These are phyloP conservation scores for Pterulicium gracile DNA, from an alignment of 1,284 basidiomycete genomes.

Conservation along the genomic window DNA sequence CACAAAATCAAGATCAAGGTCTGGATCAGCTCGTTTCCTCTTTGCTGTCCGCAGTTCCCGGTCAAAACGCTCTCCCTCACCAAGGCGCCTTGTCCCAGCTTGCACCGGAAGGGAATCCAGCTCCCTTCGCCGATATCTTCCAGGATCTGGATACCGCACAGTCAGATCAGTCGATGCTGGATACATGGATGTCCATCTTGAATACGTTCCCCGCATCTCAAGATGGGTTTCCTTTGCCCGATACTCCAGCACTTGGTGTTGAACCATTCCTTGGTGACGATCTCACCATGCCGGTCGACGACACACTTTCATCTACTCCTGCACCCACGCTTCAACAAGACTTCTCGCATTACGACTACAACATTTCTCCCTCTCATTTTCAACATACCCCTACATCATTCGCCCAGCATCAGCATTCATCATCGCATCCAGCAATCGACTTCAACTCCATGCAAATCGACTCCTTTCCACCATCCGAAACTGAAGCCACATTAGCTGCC, in stretches of 20 bases:
- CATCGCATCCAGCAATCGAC: constrained; percentile 3
- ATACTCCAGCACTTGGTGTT: background rate
- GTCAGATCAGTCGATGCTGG: constrained; percentile 29
- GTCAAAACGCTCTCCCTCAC: constrained; percentile 3
- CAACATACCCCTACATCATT: background rate
- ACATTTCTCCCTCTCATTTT: background rate
- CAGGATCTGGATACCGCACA: background rate
- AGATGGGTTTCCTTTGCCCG: constrained; percentile 14
- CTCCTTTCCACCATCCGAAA: background rate
- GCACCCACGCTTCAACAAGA: background rate
- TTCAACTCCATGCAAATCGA: constrained; percentile 7
- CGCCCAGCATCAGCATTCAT: background rate
- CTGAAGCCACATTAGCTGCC: background rate
- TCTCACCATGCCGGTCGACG: constrained; percentile 2
- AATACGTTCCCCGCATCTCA: constrained; percentile 25
- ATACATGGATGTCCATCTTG: constrained; percentile 41
- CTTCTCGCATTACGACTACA: no score
- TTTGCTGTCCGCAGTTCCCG: constrained; percentile 19
- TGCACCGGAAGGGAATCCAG: background rate
- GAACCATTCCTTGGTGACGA: background rate
- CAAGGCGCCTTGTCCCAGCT: background rate
- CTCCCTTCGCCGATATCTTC: constrained; percentile 1
- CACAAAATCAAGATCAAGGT: constrained; percentile 13
- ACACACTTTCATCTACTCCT: background rate
- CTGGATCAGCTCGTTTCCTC: constrained; percentile 28